A percentile compares a stretch with the other conserved stretches of the same genome.
phyloP scores from a whole-genome alignment of 2,329 filamentous ascomycete genomes.

The Beauveria sp. region DNA sequence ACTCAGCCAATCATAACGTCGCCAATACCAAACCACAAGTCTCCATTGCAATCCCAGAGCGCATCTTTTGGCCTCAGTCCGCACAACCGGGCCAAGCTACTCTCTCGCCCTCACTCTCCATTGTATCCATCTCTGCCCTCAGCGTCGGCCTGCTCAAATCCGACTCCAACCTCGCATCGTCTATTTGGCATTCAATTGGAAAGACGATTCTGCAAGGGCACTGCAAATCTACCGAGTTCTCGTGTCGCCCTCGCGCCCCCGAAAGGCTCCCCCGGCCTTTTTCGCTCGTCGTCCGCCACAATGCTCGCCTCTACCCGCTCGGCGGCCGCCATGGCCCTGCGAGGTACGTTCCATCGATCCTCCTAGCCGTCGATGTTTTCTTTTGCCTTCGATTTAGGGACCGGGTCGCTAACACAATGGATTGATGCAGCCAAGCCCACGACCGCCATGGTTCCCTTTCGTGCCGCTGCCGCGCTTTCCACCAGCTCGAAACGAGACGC shows the following conservation, averaged over 20 bases:
- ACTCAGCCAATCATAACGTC: slow-evolving; percentile 11
- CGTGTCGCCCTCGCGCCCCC: neutral
- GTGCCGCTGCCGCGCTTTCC: slow-evolving; percentile 55
- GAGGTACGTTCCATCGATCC: slow-evolving; percentile 32
- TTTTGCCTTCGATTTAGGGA: neutral
- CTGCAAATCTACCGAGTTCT: neutral
- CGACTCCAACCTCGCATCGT: neutral
- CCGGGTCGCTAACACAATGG: slow-evolving; percentile 1
- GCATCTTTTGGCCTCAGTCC: slow-evolving; percentile 10
- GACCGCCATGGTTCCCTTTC: slow-evolving; percentile 54
- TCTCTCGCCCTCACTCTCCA: neutral
- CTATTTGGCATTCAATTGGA: slow-evolving; percentile 6
- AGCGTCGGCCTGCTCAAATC: neutral
- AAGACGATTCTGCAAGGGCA: neutral
- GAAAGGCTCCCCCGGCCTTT: neutral
- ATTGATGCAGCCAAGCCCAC: slow-evolving; percentile 54
- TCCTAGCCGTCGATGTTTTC: neutral
- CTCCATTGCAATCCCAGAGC: slow-evolving; percentile 8
- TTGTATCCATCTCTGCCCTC: neutral
- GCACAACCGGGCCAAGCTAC: neutral
- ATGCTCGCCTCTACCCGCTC: slow-evolving; percentile 45
- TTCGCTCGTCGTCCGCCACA: slow-evolving; percentile 16
- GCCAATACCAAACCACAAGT: slow-evolving; percentile 8
- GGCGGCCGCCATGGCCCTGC: slow-evolving; percentile 44
- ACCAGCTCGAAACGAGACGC: slow-evolving; percentile 61